Evolutionary conservation across 345 rosid genomes (phyloP).

Genomic region (Dipteronia dyeriana): DNA sequence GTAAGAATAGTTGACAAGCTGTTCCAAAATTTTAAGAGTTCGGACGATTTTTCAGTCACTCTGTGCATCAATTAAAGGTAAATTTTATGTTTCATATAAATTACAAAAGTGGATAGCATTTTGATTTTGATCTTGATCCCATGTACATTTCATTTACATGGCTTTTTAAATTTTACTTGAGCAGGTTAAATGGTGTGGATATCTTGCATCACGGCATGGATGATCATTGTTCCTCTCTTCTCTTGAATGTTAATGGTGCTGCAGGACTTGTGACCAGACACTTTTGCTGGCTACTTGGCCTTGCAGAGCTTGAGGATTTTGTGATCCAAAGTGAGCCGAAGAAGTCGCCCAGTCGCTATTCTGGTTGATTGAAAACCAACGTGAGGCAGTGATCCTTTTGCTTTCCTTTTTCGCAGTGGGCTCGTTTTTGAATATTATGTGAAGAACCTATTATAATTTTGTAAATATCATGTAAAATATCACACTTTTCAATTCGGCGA

Average conservation of each 20-base stretch:
- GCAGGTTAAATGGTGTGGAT: not conserved
- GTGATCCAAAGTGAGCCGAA: not conserved
- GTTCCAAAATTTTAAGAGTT: not conserved
- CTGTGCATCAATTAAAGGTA: constrained; percentile 24
- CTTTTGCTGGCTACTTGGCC: not conserved
- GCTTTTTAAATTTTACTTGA: not conserved
- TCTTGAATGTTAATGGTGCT: not conserved
- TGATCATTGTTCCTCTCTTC: not conserved
- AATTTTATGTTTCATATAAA: not conserved
- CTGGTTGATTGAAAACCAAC: not conserved
- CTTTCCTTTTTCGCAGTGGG: not conserved
- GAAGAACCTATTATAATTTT: not conserved
- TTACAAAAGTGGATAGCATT: not conserved
- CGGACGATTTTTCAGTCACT: not conserved
- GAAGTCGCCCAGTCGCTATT: not conserved
- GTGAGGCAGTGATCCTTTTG: not conserved
- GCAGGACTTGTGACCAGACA: not conserved
- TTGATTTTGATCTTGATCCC: not conserved
- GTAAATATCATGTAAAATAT: not conserved
- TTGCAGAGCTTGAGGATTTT: constrained; percentile 9
- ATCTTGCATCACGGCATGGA: not conserved
- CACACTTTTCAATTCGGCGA: not conserved
- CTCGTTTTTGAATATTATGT: not conserved
- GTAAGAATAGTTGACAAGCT: constrained; percentile 18
- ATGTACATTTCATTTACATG: not conserved